Evolutionary conservation across 805 yeast genomes (phyloP).

Genomic region (Candida khao-thaluensis): DNA sequence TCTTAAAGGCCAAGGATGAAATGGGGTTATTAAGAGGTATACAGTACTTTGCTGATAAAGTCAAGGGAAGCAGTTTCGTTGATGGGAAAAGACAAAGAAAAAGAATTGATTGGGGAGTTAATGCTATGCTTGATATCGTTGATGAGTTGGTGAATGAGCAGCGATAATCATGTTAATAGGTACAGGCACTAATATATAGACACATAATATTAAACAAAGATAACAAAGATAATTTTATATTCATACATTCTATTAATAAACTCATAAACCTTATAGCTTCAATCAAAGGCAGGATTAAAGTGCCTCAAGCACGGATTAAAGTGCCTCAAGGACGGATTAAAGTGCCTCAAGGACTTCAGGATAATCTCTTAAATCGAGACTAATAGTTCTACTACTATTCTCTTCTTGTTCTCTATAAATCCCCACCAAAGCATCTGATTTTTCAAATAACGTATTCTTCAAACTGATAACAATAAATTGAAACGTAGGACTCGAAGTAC

Average conservation of each 20-base stretch:
- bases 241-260: too few relatives aligned
- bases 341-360: too few relatives aligned
- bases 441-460: constrained; percentile 82
- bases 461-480: constrained; percentile 93
- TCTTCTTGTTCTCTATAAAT: constrained; percentile 79
- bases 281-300: too few relatives aligned
- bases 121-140: constrained; percentile 51
- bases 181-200: too few relatives aligned
- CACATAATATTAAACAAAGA: too few relatives aligned
- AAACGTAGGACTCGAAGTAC: constrained; percentile 70
- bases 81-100: constrained; percentile 53
- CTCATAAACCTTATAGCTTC: too few relatives aligned
- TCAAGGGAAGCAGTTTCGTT: constrained; percentile 47
- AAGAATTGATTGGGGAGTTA: constrained; percentile 69
- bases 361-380: constrained; percentile 67
- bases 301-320: too few relatives aligned
- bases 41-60: constrained; percentile 54
- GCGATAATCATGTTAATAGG: not conserved
- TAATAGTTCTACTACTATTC: constrained; percentile 70
- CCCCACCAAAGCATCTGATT: constrained; percentile 89
- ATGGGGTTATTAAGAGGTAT: constrained; percentile 62
- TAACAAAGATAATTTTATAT: too few relatives aligned
- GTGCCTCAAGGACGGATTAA: too few relatives aligned
- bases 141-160: constrained; percentile 16
- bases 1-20: constrained; percentile 59